Evolutionary conservation across 768 basidiomycete genomes (phyloP), one percentile per base, ranked within the genome.

Genomic region (Gloeostereum incarnatum): DNA sequence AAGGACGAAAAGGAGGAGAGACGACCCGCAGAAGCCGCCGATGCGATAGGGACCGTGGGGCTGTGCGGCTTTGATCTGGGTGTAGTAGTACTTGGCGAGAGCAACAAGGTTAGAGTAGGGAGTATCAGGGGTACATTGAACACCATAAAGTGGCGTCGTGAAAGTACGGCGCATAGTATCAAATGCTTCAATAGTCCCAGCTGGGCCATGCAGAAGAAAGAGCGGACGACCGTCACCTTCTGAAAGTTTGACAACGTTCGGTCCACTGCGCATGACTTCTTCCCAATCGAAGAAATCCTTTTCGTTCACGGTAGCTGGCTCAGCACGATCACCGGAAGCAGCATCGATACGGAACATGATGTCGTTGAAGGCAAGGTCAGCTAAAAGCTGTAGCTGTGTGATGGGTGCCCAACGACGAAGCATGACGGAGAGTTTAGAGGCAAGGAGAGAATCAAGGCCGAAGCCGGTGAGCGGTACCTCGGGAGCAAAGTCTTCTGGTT

Each of bases 41-140:
- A 52, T 14, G n/a, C 51, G 46, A 40, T 52, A 52, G 1, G 51
- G 51, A 6, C 51, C 49, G 4, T n/a, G 23, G 9, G 42, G 42
- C 13, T 43, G 46, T 22, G 21, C 38, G 19, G 18, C 39, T 31
- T 48, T 48, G 23, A 52, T 50, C 20, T 45, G 27, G 18, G 43
- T 27, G 31, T 39, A 46, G 36, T 52, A 52, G 41, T 45, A 50
- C 11, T 16, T 14, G 5, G 47, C 37, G 17, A 49, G 18, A 4
- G 29, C 32, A 7, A 29, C 23, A 13, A 52, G 7, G 4, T 39
- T 35, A 17, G 43, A 31, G 5, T 47, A 27, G 6, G 49, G 51
- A 10, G 49, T 40, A 4, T 50, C 51, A 1, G 46, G 45, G 4
- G 49, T 52, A 4, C 35, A 24, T 36, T 48, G 47, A n/a, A 48